Base-by-base conservation (phyloP, 768 basidiomycete genomes). In the Agaricus blazei region DNA sequence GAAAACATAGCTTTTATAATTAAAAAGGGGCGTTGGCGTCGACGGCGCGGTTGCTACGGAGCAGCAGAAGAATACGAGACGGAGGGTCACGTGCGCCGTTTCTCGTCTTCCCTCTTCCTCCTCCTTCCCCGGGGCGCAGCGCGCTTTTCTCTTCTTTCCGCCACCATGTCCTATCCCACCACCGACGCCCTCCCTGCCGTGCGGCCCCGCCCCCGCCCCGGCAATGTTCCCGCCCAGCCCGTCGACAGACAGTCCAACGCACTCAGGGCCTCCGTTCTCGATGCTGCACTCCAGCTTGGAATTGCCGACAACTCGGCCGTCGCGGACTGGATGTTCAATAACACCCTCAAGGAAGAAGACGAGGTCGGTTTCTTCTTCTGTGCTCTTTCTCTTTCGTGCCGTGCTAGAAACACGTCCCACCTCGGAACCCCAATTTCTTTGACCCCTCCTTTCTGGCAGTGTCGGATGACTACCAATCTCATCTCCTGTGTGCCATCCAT, bases 281-380 rank as follows among this genome's bases (percentile, higher is more conserved):
- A 90, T 63, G 84, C 77, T 6, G 88, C 87, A 6, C 74, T 89
- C 38, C 72, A 87, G 64, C 77, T 90, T 11, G 88, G 88, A 3
- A 64, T 89, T 19, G 78, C 79, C 31, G 75, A 69, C 34, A 87
- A 79, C 58, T 72, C 76, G 15, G 74, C 81, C 27, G 81, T 89
- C 19, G 78, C 85, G 4, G 73, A 84, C 58, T 87, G 87, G 83
- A 87, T 90, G 64, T 88, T 88, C 67, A 83, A 80, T 56, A 81
- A 84, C 45, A 69, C 82, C 1, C 60, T 81, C 27, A 71, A 74
- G 41, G 84, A 79, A 57, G 85, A 83, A 54, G 84, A 75, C 51
- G 75, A 67, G 54, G 71, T 71, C 50, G 44, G 64, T 57, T 5
- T 15, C 11, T 14, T 11, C 11, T 14, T 8, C 43, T 34, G 5